Conservation (phyloP, 2,329 filamentous ascomycete genomes). For the Talaromyces sp. region DNA sequence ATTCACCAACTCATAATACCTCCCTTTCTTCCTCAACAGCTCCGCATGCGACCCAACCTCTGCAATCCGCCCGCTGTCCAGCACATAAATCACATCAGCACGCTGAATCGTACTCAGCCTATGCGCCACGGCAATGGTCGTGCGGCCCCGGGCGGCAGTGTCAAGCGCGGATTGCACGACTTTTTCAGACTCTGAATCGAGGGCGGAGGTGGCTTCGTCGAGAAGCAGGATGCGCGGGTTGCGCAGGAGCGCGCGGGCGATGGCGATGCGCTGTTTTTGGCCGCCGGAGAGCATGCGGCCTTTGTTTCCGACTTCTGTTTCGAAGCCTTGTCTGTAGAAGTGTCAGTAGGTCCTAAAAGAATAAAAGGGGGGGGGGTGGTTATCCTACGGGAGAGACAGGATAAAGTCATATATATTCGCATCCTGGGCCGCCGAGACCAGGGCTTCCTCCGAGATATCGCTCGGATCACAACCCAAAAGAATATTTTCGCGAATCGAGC, state of each 20-base stretch:
- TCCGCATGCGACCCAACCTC: constrained; percentile 76
- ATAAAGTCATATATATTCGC: constrained; percentile 95
- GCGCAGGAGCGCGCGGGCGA: constrained; percentile 71
- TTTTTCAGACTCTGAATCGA: constrained; percentile 81
- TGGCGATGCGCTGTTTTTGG: constrained; percentile 72
- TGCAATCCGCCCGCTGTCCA: constrained; percentile 68
- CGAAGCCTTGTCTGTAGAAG: constrained; percentile 54
- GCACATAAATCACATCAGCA: constrained; percentile 84
- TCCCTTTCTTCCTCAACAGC: constrained; percentile 44
- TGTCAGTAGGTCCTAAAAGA: constrained; percentile 47
- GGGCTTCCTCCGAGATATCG: constrained; percentile 59
- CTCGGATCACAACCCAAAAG: constrained; percentile 72
- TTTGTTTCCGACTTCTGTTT: constrained; percentile 66
- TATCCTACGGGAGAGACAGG: constrained; percentile 36
- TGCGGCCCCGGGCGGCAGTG: constrained; percentile 68
- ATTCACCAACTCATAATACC: neutral
- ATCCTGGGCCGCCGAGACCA: constrained; percentile 62
- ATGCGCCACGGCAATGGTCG: constrained; percentile 86
- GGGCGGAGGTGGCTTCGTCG: constrained; percentile 79
- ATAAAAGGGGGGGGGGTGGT: constrained; percentile 15
- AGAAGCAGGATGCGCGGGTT: constrained; percentile 75
- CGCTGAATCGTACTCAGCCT: constrained; percentile 80
- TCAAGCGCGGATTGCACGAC: constrained; percentile 82
- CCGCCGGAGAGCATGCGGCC: constrained; percentile 74
- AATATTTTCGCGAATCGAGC: constrained; percentile 86